A percentile compares a stretch with the other conserved stretches of the same genome.
Conservation (phyloP, 116 monocot species). For the Dioscorea cayenensis region DNA sequence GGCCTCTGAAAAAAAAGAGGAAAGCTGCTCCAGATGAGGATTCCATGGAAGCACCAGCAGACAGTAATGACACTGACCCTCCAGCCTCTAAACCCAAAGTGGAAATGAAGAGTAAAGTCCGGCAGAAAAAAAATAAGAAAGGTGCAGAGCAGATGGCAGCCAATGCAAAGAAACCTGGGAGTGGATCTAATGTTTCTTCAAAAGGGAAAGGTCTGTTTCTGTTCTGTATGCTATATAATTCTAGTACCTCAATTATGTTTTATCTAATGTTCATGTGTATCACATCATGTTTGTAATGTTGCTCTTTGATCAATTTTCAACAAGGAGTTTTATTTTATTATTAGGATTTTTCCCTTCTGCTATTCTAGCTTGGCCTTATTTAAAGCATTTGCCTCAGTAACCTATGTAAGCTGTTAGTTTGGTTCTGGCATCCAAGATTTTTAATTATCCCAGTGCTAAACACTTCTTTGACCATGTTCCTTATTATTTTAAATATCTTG, state of each 20-base stretch:
- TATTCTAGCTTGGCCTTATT: no score
- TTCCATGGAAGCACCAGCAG: background rate
- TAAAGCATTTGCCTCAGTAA: no score
- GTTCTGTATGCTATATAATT: background rate
- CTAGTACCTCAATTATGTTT: background rate
- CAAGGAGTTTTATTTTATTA: background rate
- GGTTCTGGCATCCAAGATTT: no score
- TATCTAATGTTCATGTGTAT: background rate
- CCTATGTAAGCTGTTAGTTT: no score
- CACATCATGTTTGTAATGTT: background rate
- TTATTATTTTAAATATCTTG: no score
- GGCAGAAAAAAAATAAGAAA: no score
- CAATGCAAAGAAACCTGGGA: background rate
- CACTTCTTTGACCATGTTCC: no score
- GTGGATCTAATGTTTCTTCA: background rate
- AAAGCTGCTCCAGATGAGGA: slow-evolving; percentile 15
- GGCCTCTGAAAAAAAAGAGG: slow-evolving; percentile 19
- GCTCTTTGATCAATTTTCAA: background rate
- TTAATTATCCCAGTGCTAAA: no score
- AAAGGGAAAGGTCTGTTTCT: background rate
- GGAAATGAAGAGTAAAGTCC: background rate
- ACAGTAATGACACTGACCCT: background rate
- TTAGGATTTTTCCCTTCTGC: background rate
- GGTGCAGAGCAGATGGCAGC: background rate
- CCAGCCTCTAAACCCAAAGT: background rate